Base-by-base conservation (phyloP, 306 rosid species). In the Dryas alaskensis region DNA sequence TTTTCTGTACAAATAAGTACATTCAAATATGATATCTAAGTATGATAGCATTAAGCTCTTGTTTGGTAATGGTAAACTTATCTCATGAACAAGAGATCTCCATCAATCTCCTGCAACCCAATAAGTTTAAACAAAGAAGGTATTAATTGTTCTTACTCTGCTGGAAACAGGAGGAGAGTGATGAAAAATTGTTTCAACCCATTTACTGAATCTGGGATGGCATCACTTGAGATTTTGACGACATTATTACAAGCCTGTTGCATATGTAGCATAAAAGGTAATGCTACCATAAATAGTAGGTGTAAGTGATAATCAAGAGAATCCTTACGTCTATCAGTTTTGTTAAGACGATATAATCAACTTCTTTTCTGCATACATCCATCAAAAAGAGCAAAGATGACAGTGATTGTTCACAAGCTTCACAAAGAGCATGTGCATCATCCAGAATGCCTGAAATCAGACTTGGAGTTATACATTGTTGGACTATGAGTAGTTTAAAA, bases 391-490 rank as follows among this genome's bases (percentile, higher is more conserved):
- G 83, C 78, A 89, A 76, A 57, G 83, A 79, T 42, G 84, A 79
- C 10, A 89, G 65, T 75, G 89, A 60, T 46, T 77, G 77, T 75
- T 89, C 71, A 70, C 91, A 65, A 54, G 89, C 84, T 83, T 72
- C 80, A 70, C 89, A 85, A 73, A 87, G 86, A 50, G 95, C 95
- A 31, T 80, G 68, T 44, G 87, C 75, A 63, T 87, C 92, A 58
- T 89, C 95, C 77, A 89, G 78, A 75, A 89, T 51, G 52, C 95
- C 89, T 89, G 86, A 53, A 76, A 78, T 17, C 17, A 80, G 70
- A 42, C 8, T 44, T 13, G 43, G 49, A 31, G 47, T 48, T 12
- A 27, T 37, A 54, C 45, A 69, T 40, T 4, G 59, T 61, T 46
- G 8, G 19, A 4, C 54, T 13, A n/a, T 17, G 45, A 65, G 57